These are phyloP conservation scores for Trichoderma polysporum DNA, from an alignment of 2,329 filamentous ascomycete genomes.

Conservation along the genomic window DNA sequence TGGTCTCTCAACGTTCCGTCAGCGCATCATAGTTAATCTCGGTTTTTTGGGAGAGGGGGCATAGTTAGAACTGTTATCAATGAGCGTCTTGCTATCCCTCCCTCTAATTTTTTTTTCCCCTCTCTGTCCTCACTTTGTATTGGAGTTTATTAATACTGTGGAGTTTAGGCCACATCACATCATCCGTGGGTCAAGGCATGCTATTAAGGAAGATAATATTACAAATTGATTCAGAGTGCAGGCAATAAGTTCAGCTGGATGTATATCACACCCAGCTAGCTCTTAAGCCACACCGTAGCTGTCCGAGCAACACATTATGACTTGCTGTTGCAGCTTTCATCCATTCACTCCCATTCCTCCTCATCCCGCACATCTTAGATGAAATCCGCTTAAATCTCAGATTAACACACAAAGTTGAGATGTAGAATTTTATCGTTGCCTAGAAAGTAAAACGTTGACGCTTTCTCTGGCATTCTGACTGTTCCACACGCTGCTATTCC, in stretches of 20 bases:
- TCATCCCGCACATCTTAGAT: not conserved
- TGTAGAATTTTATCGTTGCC: conserved; percentile 40
- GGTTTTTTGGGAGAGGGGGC: not conserved
- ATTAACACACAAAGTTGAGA: not conserved
- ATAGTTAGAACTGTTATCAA: conserved; percentile 11
- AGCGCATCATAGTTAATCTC: conserved; percentile 21
- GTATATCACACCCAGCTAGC: not conserved
- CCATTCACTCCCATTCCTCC: not conserved
- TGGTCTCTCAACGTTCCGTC: conserved; percentile 48
- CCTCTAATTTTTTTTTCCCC: not conserved
- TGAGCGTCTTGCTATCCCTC: conserved; percentile 2
- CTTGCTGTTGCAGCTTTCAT: conserved; percentile 1
- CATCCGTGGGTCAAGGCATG: not conserved
- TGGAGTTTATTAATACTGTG: conserved; percentile 9
- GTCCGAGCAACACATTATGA: conserved; percentile 10
- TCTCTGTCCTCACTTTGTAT: conserved; percentile 8
- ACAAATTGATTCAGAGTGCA: conserved; percentile 6
- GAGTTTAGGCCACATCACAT: conserved; percentile 6
- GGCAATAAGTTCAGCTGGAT: not conserved
- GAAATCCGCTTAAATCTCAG: not conserved
- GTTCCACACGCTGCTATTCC: conserved; percentile 54
- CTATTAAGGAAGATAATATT: conserved; percentile 7
- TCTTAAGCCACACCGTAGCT: not conserved
- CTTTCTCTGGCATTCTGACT: conserved; percentile 62
- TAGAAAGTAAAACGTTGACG: conserved; percentile 59